A percentile compares a stretch with the other conserved stretches of the same genome.
phyloP scores from a whole-genome alignment of 176 grass and related monocot species.

The Phoenix roebelenii region DNA sequence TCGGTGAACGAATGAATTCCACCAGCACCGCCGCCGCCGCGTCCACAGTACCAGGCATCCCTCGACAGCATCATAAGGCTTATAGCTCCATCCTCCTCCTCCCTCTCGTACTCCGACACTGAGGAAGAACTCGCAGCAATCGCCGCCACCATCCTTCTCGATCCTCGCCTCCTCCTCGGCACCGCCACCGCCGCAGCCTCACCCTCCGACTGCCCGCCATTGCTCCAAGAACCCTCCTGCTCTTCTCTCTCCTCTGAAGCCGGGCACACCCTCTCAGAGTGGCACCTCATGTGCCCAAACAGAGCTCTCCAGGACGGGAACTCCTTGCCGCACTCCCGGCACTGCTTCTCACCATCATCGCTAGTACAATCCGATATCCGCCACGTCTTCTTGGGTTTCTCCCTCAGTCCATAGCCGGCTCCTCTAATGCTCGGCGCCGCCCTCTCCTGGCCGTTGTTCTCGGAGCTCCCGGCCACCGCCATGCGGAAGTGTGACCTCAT shows the following conservation, averaged over 20 bases:
- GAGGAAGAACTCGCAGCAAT: slow-evolving; percentile 11
- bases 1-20: not conserved
- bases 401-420: slow-evolving; percentile 32
- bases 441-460: not conserved
- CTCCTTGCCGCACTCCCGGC: slow-evolving; percentile 27
- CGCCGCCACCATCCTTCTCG: slow-evolving; percentile 22
- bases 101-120: slow-evolving; percentile 17
- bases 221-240: not conserved
- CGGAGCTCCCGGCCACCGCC: not conserved
- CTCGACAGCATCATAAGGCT: slow-evolving; percentile 57
- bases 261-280: slow-evolving; percentile 7
- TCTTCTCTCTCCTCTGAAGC: slow-evolving; percentile 5
- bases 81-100: slow-evolving; percentile 43
- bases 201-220: not conserved
- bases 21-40: not conserved
- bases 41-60: slow-evolving; percentile 11
- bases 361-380: slow-evolving; percentile 26
- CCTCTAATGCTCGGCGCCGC: not conserved
- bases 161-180: slow-evolving; percentile 27
- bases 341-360: slow-evolving; percentile 8
- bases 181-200: slow-evolving; percentile 6
- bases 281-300: slow-evolving; percentile 22
- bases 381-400: slow-evolving; percentile 74
- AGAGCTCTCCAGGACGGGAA: slow-evolving; percentile 7
- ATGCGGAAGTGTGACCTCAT: slow-evolving; percentile 11